Base-by-base conservation (phyloP, 2,329 filamentous ascomycete species). In the Fusarium brevicatenulatum region DNA sequence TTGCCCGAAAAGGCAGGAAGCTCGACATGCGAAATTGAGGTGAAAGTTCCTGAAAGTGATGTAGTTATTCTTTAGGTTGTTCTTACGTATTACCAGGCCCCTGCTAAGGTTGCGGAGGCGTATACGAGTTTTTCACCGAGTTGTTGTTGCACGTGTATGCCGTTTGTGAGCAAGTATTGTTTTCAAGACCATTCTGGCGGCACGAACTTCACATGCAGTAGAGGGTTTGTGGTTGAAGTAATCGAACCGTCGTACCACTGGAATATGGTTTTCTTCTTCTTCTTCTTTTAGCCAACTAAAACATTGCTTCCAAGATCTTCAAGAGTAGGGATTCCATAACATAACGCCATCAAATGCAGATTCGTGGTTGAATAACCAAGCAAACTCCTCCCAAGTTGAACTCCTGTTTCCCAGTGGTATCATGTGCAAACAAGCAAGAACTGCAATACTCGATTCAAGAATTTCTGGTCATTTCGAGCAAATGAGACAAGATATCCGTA, bases 1-100 rank as follows among this genome's bases (percentile, higher is more conserved):
- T 70, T 66, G 30, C 66, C 66, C 30, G 25, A 62, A 70, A 61
- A 70, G 68, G 68, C 54, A 70, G 54, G 52, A 66, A 67, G 52
- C 52, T 66, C 62, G 39, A 63, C 37, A 59, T 50, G 52, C 53
- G 66, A 70, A 46, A 66, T 70, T 66, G 59, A 57, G 36, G 52
- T 58, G 50, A 44, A 62, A 36, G 43, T 39, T 36, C 19, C 25
- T 47, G n/a, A 63, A 40, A 36, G 19, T 47, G 19, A 63, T 39
- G 15, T 30, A 19, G 34, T 42, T 59, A 47, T 47, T 42, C 42
- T 40, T 39, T n/a, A 40, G 9, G 15, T 47, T 32, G 28, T 40
- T 40, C 21, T 40, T 53, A 63, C 56, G 56, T 54, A 67, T 44
- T 36, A n/a, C 25, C 40, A 28, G 40, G 30, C 21, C 19, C 44